Conservation (phyloP, 805 yeast species). For the Candida fluviatilis region DNA sequence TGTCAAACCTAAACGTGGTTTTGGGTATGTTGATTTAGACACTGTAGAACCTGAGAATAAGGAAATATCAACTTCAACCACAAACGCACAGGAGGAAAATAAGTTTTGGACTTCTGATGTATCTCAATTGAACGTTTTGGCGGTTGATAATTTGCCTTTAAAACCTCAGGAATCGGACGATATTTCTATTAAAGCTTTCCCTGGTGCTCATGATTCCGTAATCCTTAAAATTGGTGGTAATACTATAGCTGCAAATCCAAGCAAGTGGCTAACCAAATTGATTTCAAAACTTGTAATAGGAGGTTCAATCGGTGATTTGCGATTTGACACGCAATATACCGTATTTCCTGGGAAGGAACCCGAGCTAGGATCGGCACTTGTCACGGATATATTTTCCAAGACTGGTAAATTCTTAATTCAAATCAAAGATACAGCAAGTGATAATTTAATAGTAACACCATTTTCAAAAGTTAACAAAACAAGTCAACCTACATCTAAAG, state of each 20-base stretch:
- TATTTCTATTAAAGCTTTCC: slow-evolving; percentile 4
- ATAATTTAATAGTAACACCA: slow-evolving; percentile 13
- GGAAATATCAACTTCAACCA: no score
- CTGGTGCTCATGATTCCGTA: slow-evolving; percentile 6
- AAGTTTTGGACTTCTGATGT: slow-evolving; percentile 12
- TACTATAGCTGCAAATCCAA: slow-evolving; percentile 11
- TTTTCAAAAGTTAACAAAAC: no score
- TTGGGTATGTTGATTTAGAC: slow-evolving; percentile 23
- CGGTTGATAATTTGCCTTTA: slow-evolving; percentile 14
- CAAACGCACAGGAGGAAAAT: no score
- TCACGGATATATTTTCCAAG: slow-evolving; percentile 23
- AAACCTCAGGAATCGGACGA: not conserved
- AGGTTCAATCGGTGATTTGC: not conserved
- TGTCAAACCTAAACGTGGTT: slow-evolving; percentile 22
- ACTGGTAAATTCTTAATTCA: slow-evolving; percentile 26
- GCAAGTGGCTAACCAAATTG: slow-evolving; percentile 14
- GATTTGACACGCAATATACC: not conserved
- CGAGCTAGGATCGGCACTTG: slow-evolving; percentile 11
- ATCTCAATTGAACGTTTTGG: slow-evolving; percentile 9
- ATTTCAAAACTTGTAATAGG: slow-evolving; percentile 5
- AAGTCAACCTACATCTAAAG: not conserved
- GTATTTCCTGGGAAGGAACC: slow-evolving; percentile 5
- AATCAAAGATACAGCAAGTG: slow-evolving; percentile 8
- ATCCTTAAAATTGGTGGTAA: slow-evolving; percentile 6
- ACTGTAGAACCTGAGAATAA: slow-evolving; percentile 6